Conservation (phyloP, 108 stramenopile genomes). For the Cyclotella baltica region DNA sequence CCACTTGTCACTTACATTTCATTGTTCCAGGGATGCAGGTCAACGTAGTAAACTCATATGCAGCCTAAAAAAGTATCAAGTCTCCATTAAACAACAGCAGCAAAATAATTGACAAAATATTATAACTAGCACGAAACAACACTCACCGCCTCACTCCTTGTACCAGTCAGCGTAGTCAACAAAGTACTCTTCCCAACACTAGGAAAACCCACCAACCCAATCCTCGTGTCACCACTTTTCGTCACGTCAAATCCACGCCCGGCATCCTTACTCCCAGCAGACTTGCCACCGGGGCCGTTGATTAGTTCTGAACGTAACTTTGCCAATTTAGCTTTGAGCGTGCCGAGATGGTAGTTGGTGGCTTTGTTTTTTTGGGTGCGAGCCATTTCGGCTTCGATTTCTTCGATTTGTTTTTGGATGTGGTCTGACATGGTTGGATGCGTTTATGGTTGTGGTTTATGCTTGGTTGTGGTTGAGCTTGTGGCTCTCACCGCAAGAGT, state of each 20-base stretch:
- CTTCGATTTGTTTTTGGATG: slow-evolving; percentile 42
- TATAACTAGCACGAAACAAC: not conserved
- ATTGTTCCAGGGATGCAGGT: slow-evolving; percentile 99
- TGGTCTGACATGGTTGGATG: slow-evolving; percentile 27
- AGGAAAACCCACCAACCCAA: slow-evolving; percentile 98
- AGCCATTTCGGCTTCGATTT: slow-evolving; percentile 97
- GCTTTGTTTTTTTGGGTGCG: slow-evolving; percentile 92
- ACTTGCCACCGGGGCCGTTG: slow-evolving; percentile 86
- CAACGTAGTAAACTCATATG: slow-evolving; percentile 99
- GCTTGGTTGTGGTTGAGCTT: too few species aligned
- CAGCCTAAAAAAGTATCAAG: slow-evolving; percentile 54
- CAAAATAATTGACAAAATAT: not conserved
- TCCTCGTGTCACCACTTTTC: slow-evolving; percentile 95
- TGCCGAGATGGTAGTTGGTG: slow-evolving; percentile 90
- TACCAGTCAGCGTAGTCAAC: slow-evolving; percentile 95
- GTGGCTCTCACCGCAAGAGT: not conserved
- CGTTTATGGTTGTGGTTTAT: not conserved
- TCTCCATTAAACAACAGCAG: not conserved
- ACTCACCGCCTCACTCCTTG: slow-evolving; percentile 80
- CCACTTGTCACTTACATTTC: slow-evolving; percentile 70
- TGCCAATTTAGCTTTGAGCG: slow-evolving; percentile 98
- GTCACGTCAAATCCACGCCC: slow-evolving; percentile 98
- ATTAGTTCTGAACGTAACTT: slow-evolving; percentile 93
- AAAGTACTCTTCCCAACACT: slow-evolving; percentile 98
- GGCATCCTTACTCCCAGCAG: slow-evolving; percentile 92